Evolutionary conservation across 2,329 filamentous ascomycete genomes (phyloP).

Genomic region (Ceratocystis cacaofunesta): DNA sequence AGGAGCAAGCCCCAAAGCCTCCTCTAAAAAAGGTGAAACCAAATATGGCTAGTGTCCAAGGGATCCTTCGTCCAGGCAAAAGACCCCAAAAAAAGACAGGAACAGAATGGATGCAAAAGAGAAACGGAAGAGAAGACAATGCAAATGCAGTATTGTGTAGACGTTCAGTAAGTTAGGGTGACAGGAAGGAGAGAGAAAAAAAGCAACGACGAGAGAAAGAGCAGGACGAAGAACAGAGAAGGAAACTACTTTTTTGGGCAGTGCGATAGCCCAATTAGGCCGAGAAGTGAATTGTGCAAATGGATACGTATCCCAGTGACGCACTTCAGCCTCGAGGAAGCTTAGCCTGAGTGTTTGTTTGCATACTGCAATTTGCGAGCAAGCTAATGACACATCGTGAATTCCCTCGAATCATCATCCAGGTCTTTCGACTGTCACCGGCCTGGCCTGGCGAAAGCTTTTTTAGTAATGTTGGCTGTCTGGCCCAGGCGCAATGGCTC

Average conservation of each 20-base stretch:
- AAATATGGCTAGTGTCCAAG: neutral
- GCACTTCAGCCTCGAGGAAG: neutral
- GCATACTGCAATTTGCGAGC: too few relatives aligned
- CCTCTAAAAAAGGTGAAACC: neutral
- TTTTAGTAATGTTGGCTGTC: too few relatives aligned
- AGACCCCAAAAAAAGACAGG: neutral
- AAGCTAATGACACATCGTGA: too few relatives aligned
- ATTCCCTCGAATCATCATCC: too few relatives aligned
- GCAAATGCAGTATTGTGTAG: neutral
- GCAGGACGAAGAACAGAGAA: neutral
- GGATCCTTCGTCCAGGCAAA: neutral
- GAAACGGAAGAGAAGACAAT: neutral
- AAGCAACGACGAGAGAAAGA: neutral
- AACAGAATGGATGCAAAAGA: neutral
- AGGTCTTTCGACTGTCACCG: too few relatives aligned
- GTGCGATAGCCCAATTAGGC: neutral
- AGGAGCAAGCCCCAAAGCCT: neutral
- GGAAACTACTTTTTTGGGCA: neutral
- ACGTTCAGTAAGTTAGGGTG: too few relatives aligned
- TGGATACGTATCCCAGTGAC: neutral
- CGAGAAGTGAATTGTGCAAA: neutral
- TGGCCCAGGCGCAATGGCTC: too few relatives aligned
- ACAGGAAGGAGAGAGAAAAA: neutral
- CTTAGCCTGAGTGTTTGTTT: too few relatives aligned
- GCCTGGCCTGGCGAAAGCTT: too few relatives aligned